Base-by-base conservation (phyloP, 1,284 basidiomycete species). In the Tilletia caries region DNA sequence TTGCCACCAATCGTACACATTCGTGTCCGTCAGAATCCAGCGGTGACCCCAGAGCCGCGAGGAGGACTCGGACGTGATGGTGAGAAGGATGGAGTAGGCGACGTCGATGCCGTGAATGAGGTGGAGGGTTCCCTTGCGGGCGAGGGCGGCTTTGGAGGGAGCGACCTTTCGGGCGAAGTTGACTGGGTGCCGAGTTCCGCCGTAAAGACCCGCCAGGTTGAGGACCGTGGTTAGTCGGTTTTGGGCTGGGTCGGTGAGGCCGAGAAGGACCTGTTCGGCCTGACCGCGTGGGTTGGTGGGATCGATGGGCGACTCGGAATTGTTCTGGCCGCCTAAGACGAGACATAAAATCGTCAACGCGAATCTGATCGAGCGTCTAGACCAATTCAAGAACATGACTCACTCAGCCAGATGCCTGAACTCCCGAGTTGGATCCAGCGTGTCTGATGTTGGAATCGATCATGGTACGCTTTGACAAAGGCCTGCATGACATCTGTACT, bases 381-480 rank as follows among this genome's bases (percentile, higher is more conserved):
- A 27, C 37, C 37, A 41, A 41, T 2, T 41, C n/a, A n/a, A n/a
- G n/a, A n/a, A n/a, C n/a, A 67, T 60, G 65, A 44, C 72, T 73
- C 20, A 72, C 54, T 48, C 43, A 72, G 73, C 74, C 76, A 80
- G 60, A 79, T 74, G 18, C 78, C 78, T 0, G 77, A 76, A 67
- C 74, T 76, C 27, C 78, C 78, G n/a, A 80, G 76, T 50, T 76
- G 74, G 32, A 80, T 73, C 71, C 76, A 80, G n/a, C 73, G 68
- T 1, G 73, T 70, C 3, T 52, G 13, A 12, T 71, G 72, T 32
- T 32, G 68, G 25, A 60, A 75, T 69, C 44, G 64, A 15, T 54
- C 60, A 1, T 64, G 43, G 58, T 79, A 80, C n/a, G 71, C 62
- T 29, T 67, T 32, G 33, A 80, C 71, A 1, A 80, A 71, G 20